phyloP scores from a whole-genome alignment of 768 basidiomycete species.

The Kondoa malvinella region DNA sequence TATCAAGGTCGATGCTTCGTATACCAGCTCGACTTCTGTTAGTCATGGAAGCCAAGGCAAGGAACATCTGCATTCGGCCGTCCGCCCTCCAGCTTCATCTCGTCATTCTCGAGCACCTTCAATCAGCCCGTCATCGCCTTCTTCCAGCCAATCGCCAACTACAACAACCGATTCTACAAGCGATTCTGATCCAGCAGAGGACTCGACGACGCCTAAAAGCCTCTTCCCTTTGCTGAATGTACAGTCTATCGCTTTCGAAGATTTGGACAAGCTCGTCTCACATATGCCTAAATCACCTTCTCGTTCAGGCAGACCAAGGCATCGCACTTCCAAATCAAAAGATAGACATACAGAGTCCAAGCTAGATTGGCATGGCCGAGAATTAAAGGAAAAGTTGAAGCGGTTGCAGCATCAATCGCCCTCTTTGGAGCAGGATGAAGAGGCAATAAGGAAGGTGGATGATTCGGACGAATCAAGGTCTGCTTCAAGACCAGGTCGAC shows the following conservation, averaged over 20 bases:
- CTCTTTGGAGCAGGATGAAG: neutral
- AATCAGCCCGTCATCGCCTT: neutral
- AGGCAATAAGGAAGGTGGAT: neutral
- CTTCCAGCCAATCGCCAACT: neutral
- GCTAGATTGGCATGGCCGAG: neutral
- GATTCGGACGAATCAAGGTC: neutral
- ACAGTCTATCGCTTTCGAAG: neutral
- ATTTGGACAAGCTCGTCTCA: neutral
- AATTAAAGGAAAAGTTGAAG: neutral
- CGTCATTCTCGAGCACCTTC: neutral
- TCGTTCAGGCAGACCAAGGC: neutral
- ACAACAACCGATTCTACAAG: neutral
- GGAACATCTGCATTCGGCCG: neutral
- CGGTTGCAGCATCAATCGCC: neutral
- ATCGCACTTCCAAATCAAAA: neutral
- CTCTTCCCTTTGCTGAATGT: neutral
- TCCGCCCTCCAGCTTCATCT: neutral
- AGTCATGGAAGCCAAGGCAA: neutral
- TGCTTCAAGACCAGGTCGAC: neutral
- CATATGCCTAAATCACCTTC: neutral
- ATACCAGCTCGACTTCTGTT: neutral
- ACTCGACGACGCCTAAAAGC: neutral
- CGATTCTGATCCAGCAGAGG: neutral
- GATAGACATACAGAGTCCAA: neutral
- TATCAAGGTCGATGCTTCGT: too few species aligned